Conservation (phyloP, 257 asterid genomes). For the Jacaranda mimosifolia region DNA sequence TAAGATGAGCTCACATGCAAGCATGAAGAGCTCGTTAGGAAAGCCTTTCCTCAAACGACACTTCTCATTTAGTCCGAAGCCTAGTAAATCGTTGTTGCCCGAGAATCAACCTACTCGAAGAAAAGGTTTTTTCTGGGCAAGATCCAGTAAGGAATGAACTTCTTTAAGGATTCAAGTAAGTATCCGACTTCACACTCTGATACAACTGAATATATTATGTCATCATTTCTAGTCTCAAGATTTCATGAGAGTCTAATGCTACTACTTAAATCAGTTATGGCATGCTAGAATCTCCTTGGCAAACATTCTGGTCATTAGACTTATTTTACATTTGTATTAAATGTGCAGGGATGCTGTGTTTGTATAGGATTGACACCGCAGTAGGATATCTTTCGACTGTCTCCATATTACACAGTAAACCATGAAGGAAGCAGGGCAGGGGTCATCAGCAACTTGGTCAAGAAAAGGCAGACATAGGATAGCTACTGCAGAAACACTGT, state of each 20-base stretch:
- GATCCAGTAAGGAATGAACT: conserved; percentile 62
- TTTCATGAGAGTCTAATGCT: not conserved
- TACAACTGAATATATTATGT: not conserved
- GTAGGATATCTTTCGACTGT: conserved; percentile 35
- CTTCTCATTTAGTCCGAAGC: conserved; percentile 61
- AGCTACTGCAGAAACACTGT: conserved; percentile 58
- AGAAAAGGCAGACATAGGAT: conserved; percentile 43
- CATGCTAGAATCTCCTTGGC: not conserved
- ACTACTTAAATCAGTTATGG: not conserved
- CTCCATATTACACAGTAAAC: not conserved
- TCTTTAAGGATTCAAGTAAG: conserved; percentile 43
- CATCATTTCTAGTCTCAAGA: conserved; percentile 7
- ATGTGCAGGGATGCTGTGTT: not conserved
- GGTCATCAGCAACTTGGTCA: conserved; percentile 5
- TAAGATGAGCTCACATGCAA: conserved; percentile 59
- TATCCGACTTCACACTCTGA: not conserved
- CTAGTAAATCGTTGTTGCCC: conserved; percentile 44
- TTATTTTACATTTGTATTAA: not conserved
- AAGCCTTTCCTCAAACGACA: conserved; percentile 62
- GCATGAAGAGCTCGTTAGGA: conserved; percentile 54
- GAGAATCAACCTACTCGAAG: conserved; percentile 56
- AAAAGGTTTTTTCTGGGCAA: conserved; percentile 72
- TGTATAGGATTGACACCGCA: conserved; percentile 12
- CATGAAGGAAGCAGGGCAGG: not conserved
- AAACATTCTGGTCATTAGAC: conserved; percentile 8